phyloP scores from a whole-genome alignment of 495 filamentous ascomycete genomes.

The Penicillium cinerascens region DNA sequence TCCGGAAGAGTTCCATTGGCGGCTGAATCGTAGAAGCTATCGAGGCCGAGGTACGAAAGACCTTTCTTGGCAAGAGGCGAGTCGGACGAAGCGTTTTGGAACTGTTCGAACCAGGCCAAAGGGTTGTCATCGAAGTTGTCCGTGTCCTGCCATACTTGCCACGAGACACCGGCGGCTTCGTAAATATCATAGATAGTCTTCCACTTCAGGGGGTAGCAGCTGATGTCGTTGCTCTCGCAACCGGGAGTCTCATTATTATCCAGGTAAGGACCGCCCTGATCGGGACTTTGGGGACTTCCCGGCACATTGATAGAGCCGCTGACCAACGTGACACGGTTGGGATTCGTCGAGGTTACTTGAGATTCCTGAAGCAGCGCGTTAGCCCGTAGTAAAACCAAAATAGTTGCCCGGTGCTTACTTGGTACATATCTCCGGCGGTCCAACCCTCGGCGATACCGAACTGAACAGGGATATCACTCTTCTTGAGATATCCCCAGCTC shows the following conservation, averaged over 20 bases:
- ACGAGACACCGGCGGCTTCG: constrained; percentile 49
- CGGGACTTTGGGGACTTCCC: constrained; percentile 41
- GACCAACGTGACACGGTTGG: constrained; percentile 53
- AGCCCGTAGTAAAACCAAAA: background rate
- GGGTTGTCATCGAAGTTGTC: constrained; percentile 58
- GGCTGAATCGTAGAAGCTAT: constrained; percentile 49
- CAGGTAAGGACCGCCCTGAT: constrained; percentile 49
- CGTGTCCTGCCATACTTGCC: constrained; percentile 52
- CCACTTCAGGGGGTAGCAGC: constrained; percentile 55
- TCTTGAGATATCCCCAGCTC: constrained; percentile 50
- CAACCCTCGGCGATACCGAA: constrained; percentile 53
- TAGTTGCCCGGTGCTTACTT: constrained; percentile 29
- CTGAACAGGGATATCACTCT: constrained; percentile 50
- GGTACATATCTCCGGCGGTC: constrained; percentile 56
- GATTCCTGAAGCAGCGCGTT: constrained; percentile 32
- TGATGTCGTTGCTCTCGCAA: constrained; percentile 41
- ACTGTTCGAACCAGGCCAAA: constrained; percentile 53
- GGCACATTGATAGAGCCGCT: constrained; percentile 53
- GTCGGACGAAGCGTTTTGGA: constrained; percentile 37
- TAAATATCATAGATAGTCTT: constrained; percentile 52
- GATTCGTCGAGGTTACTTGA: constrained; percentile 52
- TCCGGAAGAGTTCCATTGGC: constrained; percentile 51
- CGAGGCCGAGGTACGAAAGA: constrained; percentile 41
- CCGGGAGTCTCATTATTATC: constrained; percentile 56
- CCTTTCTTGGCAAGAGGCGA: constrained; percentile 44